Evolutionary conservation across 2,329 filamentous ascomycete species (phyloP), one percentile per base, ranked within the genome.

Genomic region (Aspergillus viridinutans): DNA sequence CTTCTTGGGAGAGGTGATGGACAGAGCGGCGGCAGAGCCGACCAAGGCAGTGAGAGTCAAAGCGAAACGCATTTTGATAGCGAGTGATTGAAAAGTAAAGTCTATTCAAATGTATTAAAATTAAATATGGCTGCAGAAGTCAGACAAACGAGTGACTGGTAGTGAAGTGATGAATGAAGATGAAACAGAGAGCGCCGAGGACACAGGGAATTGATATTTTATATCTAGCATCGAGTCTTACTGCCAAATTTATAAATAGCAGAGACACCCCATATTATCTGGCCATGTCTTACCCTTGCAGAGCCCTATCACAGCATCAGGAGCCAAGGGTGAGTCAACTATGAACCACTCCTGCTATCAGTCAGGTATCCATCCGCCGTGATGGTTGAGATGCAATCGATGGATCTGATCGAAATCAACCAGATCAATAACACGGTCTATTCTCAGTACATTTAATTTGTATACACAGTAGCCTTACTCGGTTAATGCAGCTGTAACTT

Each of bases 1-100:
- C 21, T 67, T 65, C 8, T 55, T 57, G 20, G 76, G 76, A 8
- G 66, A 66, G 3, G 71, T 72, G 54, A 78, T 68, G 4, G 65
- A 60, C 40, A 76, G 61, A 56, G 72, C 75, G 21, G 43, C 43
- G 5, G 23, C 43, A 25, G 43, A 25, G 43, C 43, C 43, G 23
- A 47, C 23, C 12, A 47, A 8, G 43, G 43, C 43, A 47, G 43
- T 47, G 20, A 47, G 43, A 47, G 43, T 12, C 9, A 47, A 23
- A 23, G 43, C 12, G 43, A 47, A 47, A 47, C 43, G 43, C 43
- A 47, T 47, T 26, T 6, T 74, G 49, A 12, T 20, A 3, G 12
- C 26, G 25, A 12, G 3, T 48, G 48, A 32, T 23, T 17, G 32
- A n/a, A 45, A 23, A 6, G 32, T 14, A 35, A 47, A 47, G 12